A percentile compares a stretch with the other conserved stretches of the same genome.
These are phyloP conservation scores for Neodidymelliopsis sp. DNA, from an alignment of 2,329 filamentous ascomycete genomes.

Conservation along the genomic window DNA sequence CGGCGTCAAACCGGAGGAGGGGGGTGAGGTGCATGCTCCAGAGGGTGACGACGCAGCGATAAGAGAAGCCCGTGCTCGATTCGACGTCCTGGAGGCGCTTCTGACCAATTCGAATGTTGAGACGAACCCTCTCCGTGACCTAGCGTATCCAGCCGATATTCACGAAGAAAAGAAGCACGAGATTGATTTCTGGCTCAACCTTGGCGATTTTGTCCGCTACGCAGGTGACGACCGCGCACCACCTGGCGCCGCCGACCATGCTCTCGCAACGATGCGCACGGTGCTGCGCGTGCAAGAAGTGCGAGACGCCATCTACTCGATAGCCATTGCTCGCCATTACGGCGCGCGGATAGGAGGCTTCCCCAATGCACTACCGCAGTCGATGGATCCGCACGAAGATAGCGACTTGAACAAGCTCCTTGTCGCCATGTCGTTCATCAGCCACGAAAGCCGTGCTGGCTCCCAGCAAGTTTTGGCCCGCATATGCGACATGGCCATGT, in stretches of 20 bases:
- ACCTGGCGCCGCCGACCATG: conserved; percentile 68
- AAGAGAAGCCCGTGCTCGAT: conserved; percentile 70
- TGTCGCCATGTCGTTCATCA: conserved; percentile 59
- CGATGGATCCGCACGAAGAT: conserved; percentile 40
- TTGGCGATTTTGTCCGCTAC: conserved; percentile 75
- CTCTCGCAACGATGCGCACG: conserved; percentile 70
- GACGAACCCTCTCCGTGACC: conserved; percentile 63
- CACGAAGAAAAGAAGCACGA: conserved; percentile 57
- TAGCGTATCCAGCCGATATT: conserved; percentile 56
- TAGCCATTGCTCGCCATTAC: conserved; percentile 79
- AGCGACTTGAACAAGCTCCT: conserved; percentile 53
- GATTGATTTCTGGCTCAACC: conserved; percentile 81
- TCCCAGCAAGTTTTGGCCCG: conserved; percentile 58
- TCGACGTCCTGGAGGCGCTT: conserved; percentile 78
- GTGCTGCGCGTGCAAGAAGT: conserved; percentile 84
- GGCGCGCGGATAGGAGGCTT: conserved; percentile 65
- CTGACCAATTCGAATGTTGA: conserved; percentile 74
- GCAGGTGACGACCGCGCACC: conserved; percentile 66
- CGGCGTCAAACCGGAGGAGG: conserved; percentile 53
- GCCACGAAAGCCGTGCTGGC: conserved; percentile 54
- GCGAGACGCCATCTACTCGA: conserved; percentile 87
- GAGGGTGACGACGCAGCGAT: conserved; percentile 65
- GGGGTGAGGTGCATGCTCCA: conserved; percentile 34
- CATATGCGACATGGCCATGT: conserved; percentile 58
- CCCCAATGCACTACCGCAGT: conserved; percentile 48